Conservation (phyloP, 495 filamentous ascomycete species). For the Penicillium cinerascens region DNA sequence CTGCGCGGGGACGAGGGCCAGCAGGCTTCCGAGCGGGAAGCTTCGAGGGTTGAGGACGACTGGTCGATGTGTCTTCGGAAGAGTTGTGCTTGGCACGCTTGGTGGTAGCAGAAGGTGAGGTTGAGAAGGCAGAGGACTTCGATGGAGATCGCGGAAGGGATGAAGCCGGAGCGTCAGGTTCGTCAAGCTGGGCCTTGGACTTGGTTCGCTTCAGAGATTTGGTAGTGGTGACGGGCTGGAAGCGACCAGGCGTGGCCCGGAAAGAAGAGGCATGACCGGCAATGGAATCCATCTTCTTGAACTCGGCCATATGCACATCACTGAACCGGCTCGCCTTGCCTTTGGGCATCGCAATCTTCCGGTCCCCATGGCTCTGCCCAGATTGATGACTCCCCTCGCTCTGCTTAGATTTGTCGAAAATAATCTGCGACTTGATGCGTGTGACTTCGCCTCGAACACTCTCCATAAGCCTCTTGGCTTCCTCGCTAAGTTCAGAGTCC, state of each 20-base stretch:
- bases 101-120: conserved; percentile 23
- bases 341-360: conserved; percentile 75
- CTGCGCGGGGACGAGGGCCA: conserved; percentile 37
- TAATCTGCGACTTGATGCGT: conserved; percentile 62
- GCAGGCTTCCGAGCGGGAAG: conserved; percentile 22
- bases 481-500: conserved; percentile 62
- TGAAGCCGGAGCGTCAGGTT: conserved; percentile 38
- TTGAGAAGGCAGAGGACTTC: conserved; percentile 31
- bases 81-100: conserved; percentile 65
- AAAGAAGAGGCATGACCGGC: conserved; percentile 77
- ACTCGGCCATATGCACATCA: conserved; percentile 76
- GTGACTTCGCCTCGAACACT: conserved; percentile 66
- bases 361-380: conserved; percentile 42
- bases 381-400: conserved; percentile 29
- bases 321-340: conserved; percentile 75
- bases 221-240: conserved; percentile 41
- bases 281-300: conserved; percentile 97
- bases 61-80: conserved; percentile 56
- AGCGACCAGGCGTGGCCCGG: conserved; percentile 58
- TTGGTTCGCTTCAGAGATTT: conserved; percentile 67
- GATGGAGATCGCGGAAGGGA: conserved; percentile 37
- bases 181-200: conserved; percentile 71
- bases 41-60: conserved; percentile 31
- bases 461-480: conserved; percentile 75
- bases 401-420: conserved; percentile 49